Evolutionary conservation across 495 filamentous ascomycete genomes (phyloP), one percentile per base, ranked within the genome.

Genomic region (Penicillium cataractarum): DNA sequence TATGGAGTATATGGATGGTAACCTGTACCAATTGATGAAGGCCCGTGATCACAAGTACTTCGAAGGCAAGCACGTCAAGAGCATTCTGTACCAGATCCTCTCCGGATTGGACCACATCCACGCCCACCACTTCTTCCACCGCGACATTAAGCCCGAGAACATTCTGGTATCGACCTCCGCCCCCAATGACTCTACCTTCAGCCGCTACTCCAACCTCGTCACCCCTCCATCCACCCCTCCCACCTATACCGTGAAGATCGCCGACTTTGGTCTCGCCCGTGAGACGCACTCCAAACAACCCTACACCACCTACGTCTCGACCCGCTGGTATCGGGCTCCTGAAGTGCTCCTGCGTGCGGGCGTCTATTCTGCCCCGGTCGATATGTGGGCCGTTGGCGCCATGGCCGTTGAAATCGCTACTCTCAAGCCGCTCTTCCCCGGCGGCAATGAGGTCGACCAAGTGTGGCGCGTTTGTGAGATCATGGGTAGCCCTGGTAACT

Each of bases 1-100:
- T 69, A 99, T 99, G 96, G 96, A 99, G 77, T 97, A 97, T 67
- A 99, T 99, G 96, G 96, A 99, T 74, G 96, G 96, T 31, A 99
- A 99, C 73, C 82, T 99, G 1, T 99, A 99, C 71, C 96, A 98
- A 77, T 78, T 99, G 54, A 99, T 99, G 95, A 99, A 99, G 73
- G 88, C 95, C 54, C 86, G 96, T 58, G 95, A 99, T 63, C 93
- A 97, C 78, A 98, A 97, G 76, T 88, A 81, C 58, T 82, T 99
- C 24, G 96, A 99, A 71, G 89, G 88, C 44, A 87, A 84, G 62
- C 95, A 92, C 62, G 96, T 99, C 58, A 98, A 99, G 81, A 98
- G 94, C 78, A 96, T 99, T 65, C 78, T 99, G 24, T 97, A 89
- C 75, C 96, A 99, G 78, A 99, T 99, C 66, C 84, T 99, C 74